Base-by-base conservation (phyloP, 805 yeast species). In the Schwanniomyces sp. region DNA sequence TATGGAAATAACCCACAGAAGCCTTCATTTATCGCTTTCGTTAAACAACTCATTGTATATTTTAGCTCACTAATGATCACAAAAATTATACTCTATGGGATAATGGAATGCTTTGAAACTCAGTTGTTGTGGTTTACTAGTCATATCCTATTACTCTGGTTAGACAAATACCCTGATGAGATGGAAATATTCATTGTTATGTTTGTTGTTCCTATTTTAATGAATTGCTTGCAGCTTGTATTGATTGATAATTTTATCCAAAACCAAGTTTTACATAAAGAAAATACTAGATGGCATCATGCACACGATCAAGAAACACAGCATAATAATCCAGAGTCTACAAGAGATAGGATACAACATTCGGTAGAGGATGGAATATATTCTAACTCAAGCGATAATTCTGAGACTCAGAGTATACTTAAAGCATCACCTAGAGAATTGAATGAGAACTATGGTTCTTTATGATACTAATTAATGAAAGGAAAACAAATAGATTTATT, bases 141-240 rank as follows among this genome's bases (percentile, higher is more conserved):
- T 11, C 84, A 84, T 48, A 81, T 88, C 72, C 67, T 91, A 29
- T 70, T 92, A 24, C 81, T 88, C n/a, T 88, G 96, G 94, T 80
- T 94, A 4, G 85, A 86, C 56, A 80, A 80, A 45, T 83, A 84
- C 64, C 94, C 96, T 2, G 82, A 86, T 52, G 75, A 74, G 50
- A 52, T 90, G 34, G 96, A 94, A 63, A 88, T 92, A 12, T 84
- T 87, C 34, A 79, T 92, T 51, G 96, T 94, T 24, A 86, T 92
- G 84, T 80, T 94, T 61, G 79, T 88, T 7, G 86, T 86, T 54
- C 95, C 95, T 1, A 72, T 86, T 5, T 62, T 85, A 50, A 76
- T 88, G 78, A 88, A 88, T 61, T 79, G 86, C 51, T 76, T 88
- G 64, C 95, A 88, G 62, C 81, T 85, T 55, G 75, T 84, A 40